phyloP scores from a whole-genome alignment of 805 yeast species.

The Starmerella davenportii region DNA sequence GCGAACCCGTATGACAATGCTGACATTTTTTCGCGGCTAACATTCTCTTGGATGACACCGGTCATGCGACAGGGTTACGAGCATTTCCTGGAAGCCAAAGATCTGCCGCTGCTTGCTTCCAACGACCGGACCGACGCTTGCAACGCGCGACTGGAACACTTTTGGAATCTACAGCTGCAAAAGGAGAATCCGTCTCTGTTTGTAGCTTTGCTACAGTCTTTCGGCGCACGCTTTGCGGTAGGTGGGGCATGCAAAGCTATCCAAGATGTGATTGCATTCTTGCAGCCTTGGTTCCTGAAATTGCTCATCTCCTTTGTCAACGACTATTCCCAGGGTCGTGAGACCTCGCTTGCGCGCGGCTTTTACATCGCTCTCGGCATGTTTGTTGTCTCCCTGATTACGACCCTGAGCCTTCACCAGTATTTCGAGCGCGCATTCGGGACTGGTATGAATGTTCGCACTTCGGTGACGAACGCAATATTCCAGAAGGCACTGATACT shows the following conservation, averaged over 20 bases:
- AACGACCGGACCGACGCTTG: slow-evolving; percentile 43
- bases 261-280: slow-evolving; percentile 66
- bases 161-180: slow-evolving; percentile 43
- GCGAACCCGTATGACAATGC: slow-evolving; percentile 36
- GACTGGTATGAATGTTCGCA: slow-evolving; percentile 47
- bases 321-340: slow-evolving; percentile 23
- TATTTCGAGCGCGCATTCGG: slow-evolving; percentile 33
- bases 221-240: slow-evolving; percentile 49
- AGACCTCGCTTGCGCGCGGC: slow-evolving; percentile 36
- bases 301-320: slow-evolving; percentile 44
- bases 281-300: slow-evolving; percentile 72
- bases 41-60: slow-evolving; percentile 83
- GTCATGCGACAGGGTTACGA: slow-evolving; percentile 64
- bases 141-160: slow-evolving; percentile 30
- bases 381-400: slow-evolving; percentile 42
- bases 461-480: slow-evolving; percentile 43
- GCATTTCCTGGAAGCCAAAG: slow-evolving; percentile 33
- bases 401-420: slow-evolving; percentile 50
- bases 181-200: slow-evolving; percentile 32
- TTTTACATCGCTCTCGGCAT: slow-evolving; percentile 42
- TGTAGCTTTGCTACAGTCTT: slow-evolving; percentile 46
- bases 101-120: slow-evolving; percentile 64
- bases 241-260: slow-evolving; percentile 57
- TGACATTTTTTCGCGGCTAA: slow-evolving; percentile 54
- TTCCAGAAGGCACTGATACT: slow-evolving; percentile 53